phyloP scores from a whole-genome alignment of 805 yeast genomes.

The Kuraishia capsulata region DNA sequence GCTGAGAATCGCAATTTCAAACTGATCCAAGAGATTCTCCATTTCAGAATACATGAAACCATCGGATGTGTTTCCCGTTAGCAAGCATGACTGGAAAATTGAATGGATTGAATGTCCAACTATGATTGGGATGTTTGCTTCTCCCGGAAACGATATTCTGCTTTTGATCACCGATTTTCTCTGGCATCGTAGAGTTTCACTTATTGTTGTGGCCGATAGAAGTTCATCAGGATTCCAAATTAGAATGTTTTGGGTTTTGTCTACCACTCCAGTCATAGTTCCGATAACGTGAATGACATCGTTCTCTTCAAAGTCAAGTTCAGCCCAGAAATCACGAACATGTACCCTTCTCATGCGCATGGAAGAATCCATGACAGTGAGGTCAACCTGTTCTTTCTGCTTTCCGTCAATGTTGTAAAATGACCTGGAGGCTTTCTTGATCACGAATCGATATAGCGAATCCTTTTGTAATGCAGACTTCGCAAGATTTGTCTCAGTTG shows the following conservation, averaged over 20 bases:
- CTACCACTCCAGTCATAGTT: conserved; percentile 36
- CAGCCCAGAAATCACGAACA: conserved; percentile 54
- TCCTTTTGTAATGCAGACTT: conserved; percentile 34
- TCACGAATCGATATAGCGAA: conserved; percentile 40
- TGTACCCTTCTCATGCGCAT: conserved; percentile 30
- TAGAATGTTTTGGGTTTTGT: conserved; percentile 49
- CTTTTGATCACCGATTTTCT: conserved; percentile 58
- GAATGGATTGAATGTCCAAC: conserved; percentile 82
- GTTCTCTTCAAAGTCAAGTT: conserved; percentile 33
- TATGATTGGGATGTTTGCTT: conserved; percentile 51
- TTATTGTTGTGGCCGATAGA: conserved; percentile 72
- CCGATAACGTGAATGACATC: conserved; percentile 61
- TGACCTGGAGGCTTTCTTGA: conserved; percentile 22
- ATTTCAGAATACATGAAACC: conserved; percentile 27
- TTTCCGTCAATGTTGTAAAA: conserved; percentile 20
- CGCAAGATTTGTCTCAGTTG: conserved; percentile 17
- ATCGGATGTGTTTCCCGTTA: conserved; percentile 23
- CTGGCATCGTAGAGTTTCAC: conserved; percentile 67
- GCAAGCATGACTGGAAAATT: conserved; percentile 54
- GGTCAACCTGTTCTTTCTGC: conserved; percentile 36
- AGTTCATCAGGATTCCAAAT: conserved; percentile 80
- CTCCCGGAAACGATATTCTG: conserved; percentile 54
- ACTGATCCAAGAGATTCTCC: conserved; percentile 16
- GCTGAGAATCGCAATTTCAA: conserved; percentile 35
- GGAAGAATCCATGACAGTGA: conserved; percentile 38